phyloP scores from a whole-genome alignment of 306 rosid genomes.

The Lotus japonicus region DNA sequence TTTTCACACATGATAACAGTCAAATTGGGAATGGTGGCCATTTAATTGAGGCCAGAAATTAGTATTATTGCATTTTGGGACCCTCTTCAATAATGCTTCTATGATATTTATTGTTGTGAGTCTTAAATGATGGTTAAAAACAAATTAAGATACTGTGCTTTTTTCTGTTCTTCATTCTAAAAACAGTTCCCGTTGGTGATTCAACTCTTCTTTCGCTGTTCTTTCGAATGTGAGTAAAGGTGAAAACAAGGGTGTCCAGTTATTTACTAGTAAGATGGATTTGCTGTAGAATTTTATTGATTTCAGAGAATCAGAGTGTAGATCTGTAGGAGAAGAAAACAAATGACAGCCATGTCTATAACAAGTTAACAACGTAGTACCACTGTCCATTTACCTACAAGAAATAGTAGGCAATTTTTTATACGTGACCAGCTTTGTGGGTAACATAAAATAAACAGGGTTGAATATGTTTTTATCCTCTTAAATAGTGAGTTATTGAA shows the following conservation, averaged over 20 bases:
- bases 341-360: constrained; percentile 11
- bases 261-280: not conserved
- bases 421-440: not conserved
- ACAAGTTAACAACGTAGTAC: not conserved
- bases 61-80: constrained; percentile 17
- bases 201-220: not conserved
- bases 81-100: constrained; percentile 26
- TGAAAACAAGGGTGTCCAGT: constrained; percentile 5
- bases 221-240: not conserved
- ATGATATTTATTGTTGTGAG: no score
- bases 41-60: constrained; percentile 7
- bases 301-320: not conserved
- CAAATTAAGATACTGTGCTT: not conserved
- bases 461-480: no score
- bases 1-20: not conserved
- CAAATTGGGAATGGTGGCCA: constrained; percentile 15
- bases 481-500: no score
- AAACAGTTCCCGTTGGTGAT: not conserved
- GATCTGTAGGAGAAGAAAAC: constrained; percentile 8
- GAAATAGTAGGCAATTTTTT: not conserved
- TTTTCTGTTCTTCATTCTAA: not conserved
- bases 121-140: not conserved
- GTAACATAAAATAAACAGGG: not conserved
- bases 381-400: not conserved
- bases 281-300: not conserved